phyloP scores from a whole-genome alignment of 2,329 filamentous ascomycete genomes.

The Aspergillus hortae region DNA sequence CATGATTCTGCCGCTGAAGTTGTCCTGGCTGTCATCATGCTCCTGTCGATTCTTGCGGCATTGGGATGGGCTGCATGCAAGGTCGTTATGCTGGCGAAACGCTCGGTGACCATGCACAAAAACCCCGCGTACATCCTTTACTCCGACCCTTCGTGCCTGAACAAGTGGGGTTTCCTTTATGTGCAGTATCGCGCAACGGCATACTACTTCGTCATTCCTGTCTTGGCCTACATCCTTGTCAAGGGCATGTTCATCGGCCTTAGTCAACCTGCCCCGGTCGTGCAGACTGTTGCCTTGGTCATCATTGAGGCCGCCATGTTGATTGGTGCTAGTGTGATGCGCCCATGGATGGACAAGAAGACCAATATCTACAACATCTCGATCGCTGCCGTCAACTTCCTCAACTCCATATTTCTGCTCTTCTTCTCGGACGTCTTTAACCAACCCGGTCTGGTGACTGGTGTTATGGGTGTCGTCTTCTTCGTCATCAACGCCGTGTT shows the following conservation, averaged over 20 bases:
- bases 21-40: constrained; percentile 82
- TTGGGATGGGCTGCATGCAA: constrained; percentile 85
- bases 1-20: constrained; percentile 82
- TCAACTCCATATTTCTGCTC: constrained; percentile 84
- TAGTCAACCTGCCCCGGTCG: constrained; percentile 64
- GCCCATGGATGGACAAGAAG: constrained; percentile 98
- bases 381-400: constrained; percentile 83
- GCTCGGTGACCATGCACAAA: constrained; percentile 86
- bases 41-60: constrained; percentile 73
- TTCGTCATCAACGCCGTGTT: constrained; percentile 85
- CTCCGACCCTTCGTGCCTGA: constrained; percentile 87
- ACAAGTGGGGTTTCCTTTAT: constrained; percentile 98
- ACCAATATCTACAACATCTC: constrained; percentile 95
- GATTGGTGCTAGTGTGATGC: constrained; percentile 72
- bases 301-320: constrained; percentile 77
- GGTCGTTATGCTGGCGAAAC: constrained; percentile 82
- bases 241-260: constrained; percentile 89
- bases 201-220: constrained; percentile 88
- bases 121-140: constrained; percentile 97
- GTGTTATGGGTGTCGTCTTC: constrained; percentile 83
- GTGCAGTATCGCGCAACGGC: constrained; percentile 94
- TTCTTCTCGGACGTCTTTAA: constrained; percentile 86
- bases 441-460: constrained; percentile 76
- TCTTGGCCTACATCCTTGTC: constrained; percentile 73
- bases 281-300: constrained; percentile 77